Conservation (phyloP, 441 rosid species). For the Erodium moschatum region DNA sequence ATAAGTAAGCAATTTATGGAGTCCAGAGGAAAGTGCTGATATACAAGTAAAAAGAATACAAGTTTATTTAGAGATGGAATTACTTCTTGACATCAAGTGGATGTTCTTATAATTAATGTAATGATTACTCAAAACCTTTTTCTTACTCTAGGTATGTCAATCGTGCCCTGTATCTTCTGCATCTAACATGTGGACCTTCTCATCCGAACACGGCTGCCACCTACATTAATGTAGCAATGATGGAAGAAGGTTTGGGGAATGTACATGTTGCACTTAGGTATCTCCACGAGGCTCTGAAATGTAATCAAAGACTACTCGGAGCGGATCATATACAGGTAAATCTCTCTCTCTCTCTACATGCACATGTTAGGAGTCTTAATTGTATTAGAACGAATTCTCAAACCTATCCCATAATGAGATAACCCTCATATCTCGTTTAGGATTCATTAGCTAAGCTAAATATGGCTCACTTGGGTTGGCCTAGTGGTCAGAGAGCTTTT, state of each 20-base stretch:
- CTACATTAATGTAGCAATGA: conserved; percentile 77
- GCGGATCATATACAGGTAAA: conserved; percentile 73
- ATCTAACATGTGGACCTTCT: conserved; percentile 66
- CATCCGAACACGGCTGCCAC: conserved; percentile 83
- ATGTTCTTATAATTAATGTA: neutral
- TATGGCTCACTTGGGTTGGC: too few relatives aligned
- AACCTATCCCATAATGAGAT: too few relatives aligned
- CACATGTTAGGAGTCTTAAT: neutral
- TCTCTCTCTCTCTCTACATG: neutral
- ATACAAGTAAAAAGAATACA: neutral
- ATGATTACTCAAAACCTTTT: conserved; percentile 17
- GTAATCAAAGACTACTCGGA: conserved; percentile 68
- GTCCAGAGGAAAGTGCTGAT: neutral
- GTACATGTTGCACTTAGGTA: conserved; percentile 70
- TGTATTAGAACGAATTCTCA: too few relatives aligned
- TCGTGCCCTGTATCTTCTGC: conserved; percentile 65
- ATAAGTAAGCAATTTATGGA: too few relatives aligned
- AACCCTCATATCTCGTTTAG: too few relatives aligned
- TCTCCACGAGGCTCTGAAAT: conserved; percentile 73
- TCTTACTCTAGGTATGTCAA: conserved; percentile 50
- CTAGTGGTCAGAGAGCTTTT: too few relatives aligned
- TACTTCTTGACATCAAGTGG: neutral
- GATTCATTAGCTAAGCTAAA: too few relatives aligned
- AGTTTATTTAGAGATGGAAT: conserved; percentile 1
- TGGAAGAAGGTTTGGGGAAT: conserved; percentile 79